Evolutionary conservation across 352 stramenopile species (phyloP), one percentile per base, ranked within the genome.

Genomic region (Globisporangium nodosum): DNA sequence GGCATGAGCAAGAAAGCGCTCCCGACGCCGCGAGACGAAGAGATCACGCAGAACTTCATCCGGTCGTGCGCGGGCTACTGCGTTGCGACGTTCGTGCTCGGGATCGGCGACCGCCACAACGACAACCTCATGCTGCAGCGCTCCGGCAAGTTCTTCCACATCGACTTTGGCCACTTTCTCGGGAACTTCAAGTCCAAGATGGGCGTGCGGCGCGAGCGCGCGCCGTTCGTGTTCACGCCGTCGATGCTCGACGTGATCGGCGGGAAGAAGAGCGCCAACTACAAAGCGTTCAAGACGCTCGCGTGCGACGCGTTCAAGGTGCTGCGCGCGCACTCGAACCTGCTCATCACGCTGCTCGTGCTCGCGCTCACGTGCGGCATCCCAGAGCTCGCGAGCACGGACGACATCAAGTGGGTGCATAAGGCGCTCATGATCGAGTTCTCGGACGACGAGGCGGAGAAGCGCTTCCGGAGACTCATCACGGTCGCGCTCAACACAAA

Each of bases 121-220:
- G 93, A 98, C 67, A 98, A 98, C 65, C 84, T 98, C 53, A 98
- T 98, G 95, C 69, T 98, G 49, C 96, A 96, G 63, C 76, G 78
- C 18, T 87, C 92, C 5, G 94, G 94, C 0, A 96, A 95, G 60
- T 83, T 98, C 24, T 98, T 98, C 70, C 95, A 98, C 81, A 98
- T 98, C 53, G 95, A 98, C 56, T 98, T 98, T 64, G 94, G 95
- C 1, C 93, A 98, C 63, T 97, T 98, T 53, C 66, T 98, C 30
- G 92, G 92, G n/a, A 96, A 98, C 51, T 98, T 97, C 69, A 98
- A 98, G 70, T 88, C 72, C 24, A 97, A 97, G 60, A 58, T 96
- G 15, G 93, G 93, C 9, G 79, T 97, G 45, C 96, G 96, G 63
- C 74, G 92, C 7, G 93, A 98, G 63, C 82, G 84, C 27, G 81